Evolutionary conservation across 805 yeast species (phyloP), one percentile per base, ranked within the genome.

Genomic region (Metschnikowia lunata): DNA sequence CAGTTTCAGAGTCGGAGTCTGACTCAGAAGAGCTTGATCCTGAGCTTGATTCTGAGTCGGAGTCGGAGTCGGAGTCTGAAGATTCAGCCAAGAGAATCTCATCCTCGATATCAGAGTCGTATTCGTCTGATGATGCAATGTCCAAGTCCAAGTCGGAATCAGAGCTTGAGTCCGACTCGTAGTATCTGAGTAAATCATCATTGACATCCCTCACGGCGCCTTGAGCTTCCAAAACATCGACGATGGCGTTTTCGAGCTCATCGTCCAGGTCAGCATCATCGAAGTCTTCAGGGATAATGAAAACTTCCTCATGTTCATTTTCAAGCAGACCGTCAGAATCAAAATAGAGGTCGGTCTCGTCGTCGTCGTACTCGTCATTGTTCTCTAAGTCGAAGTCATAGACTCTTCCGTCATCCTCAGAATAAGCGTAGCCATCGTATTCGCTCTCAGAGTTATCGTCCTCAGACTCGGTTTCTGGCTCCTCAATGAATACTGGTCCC

Each of bases 231-330:
- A 69, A 64, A 43, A 57, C 57, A 32, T 48, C 56, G 37, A 62
- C 50, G 7, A 69, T 70, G 39, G 64, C 64, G 34, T 61, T 60
- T 48, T 63, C 67, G 38, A 69, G 59, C 40, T 62, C 69, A 29
- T 69, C 72, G 48, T 66, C 66, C 53, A 65, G 48, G 57, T 69
- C 74, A 26, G 66, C 56, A 14, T 64, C 51, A 39, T 67, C 72
- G 31, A 43, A 43, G 40, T 66, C 69, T 46, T 61, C 61, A 4
- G 50, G 49, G n/a, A 51, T 35, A n/a, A 51, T 32, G 26, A 46
- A 46, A 26, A 48, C 36, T 34, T 54, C 54, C 28, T 49, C 55
- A 42, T 37, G 42, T 9, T 44, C 51, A 28, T 43, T 53, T 35
- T 66, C 71, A 13, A 52, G 48, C 13, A 52, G 58, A 15, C 45